Evolutionary conservation across 2,329 filamentous ascomycete species (phyloP).

Genomic region (Exophiala alcalophila): DNA sequence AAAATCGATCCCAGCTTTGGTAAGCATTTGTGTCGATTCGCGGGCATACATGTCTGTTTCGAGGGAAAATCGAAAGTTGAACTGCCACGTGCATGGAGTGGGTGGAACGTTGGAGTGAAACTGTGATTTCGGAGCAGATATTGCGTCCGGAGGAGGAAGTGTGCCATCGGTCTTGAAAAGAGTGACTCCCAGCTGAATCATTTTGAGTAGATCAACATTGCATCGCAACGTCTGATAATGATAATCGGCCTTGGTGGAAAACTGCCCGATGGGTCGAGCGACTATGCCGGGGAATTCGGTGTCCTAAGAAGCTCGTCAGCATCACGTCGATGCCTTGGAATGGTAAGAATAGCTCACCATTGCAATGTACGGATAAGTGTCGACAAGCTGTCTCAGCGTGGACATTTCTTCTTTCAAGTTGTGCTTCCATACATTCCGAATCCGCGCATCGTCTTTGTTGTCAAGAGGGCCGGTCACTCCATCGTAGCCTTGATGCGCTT

Average conservation of each 20-base stretch:
- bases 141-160: slow-evolving; percentile 64
- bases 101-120: slow-evolving; percentile 45
- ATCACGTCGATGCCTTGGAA: not conserved
- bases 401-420: slow-evolving; percentile 92
- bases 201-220: slow-evolving; percentile 95
- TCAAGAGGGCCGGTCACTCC: slow-evolving; percentile 19
- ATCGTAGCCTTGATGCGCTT: slow-evolving; percentile 52
- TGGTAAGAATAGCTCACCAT: slow-evolving; percentile 63
- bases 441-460: slow-evolving; percentile 65
- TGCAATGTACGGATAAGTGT: slow-evolving; percentile 91
- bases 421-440: slow-evolving; percentile 93
- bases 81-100: slow-evolving; percentile 92
- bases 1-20: slow-evolving; percentile 91
- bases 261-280: slow-evolving; percentile 88
- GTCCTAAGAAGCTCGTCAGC: slow-evolving; percentile 60
- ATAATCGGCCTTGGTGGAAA: slow-evolving; percentile 93
- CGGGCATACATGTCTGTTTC: slow-evolving; percentile 98
- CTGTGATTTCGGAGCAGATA: slow-evolving; percentile 52
- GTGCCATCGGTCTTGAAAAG: slow-evolving; percentile 90
- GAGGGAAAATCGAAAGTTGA: slow-evolving; percentile 96
- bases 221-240: slow-evolving; percentile 97
- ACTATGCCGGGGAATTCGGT: slow-evolving; percentile 99
- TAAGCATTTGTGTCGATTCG: slow-evolving; percentile 85
- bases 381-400: slow-evolving; percentile 74
- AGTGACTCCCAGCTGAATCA: slow-evolving; percentile 94